Conservation (phyloP, 2,329 filamentous ascomycete species). For the Fusarium equiseti region DNA sequence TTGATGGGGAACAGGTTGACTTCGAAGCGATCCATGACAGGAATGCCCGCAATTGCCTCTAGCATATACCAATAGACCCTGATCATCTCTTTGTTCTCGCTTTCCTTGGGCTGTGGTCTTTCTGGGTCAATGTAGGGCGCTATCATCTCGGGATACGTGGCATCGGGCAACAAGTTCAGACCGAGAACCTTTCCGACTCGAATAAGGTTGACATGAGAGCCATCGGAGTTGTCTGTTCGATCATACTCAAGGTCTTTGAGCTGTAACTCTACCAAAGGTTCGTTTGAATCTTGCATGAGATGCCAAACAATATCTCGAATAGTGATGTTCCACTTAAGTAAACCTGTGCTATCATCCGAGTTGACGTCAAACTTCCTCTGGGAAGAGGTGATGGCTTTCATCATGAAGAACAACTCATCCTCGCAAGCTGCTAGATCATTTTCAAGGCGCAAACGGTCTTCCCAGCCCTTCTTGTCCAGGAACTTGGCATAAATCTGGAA, state of each 20-base stretch:
- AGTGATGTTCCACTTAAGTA: constrained; percentile 93
- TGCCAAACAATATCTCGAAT: constrained; percentile 98
- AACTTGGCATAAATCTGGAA: constrained; percentile 93
- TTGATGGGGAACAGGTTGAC: constrained; percentile 93
- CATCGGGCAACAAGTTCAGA: constrained; percentile 88
- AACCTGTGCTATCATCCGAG: constrained; percentile 75
- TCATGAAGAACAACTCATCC: constrained; percentile 98
- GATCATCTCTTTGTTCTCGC: constrained; percentile 82
- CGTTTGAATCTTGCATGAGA: constrained; percentile 85
- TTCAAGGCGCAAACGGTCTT: constrained; percentile 89
- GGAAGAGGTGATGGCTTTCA: constrained; percentile 98
- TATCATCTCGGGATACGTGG: constrained; percentile 96
- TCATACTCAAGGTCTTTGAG: constrained; percentile 92
- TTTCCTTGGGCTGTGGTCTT: constrained; percentile 56
- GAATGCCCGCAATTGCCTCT: constrained; percentile 96
- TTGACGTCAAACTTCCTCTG: constrained; percentile 84
- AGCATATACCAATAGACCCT: constrained; percentile 98
- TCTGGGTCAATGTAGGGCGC: constrained; percentile 84
- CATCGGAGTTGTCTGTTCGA: constrained; percentile 95
- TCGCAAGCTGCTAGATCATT: constrained; percentile 89
- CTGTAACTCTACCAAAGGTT: constrained; percentile 93
- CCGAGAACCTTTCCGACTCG: constrained; percentile 90
- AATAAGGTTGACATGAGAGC: constrained; percentile 93
- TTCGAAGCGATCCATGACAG: constrained; percentile 96
- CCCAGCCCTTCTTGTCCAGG: constrained; percentile 90